These are phyloP conservation scores for Boletus patriciae DNA, from an alignment of 768 basidiomycete genomes.

Conservation along the genomic window DNA sequence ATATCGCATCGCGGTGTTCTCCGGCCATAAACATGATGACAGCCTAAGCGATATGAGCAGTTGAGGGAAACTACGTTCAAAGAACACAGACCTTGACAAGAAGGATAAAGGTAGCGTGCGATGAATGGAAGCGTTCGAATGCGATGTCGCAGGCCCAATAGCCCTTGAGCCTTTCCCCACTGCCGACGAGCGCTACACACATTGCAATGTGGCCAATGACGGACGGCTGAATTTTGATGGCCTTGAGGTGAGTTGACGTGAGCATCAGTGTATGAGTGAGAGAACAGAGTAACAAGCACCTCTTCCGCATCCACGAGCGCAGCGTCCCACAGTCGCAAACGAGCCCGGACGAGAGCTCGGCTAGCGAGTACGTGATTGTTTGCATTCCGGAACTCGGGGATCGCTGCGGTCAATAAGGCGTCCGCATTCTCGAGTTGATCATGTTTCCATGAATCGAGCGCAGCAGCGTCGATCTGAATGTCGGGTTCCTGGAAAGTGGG, in stretches of 20 bases:
- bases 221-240: not conserved
- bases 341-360: not conserved
- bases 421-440: too few species aligned
- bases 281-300: not conserved
- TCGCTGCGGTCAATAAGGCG: not conserved
- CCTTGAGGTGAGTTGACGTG: not conserved
- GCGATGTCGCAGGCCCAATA: slow-evolving; percentile 5
- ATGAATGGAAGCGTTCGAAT: not conserved
- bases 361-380: not conserved
- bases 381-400: not conserved
- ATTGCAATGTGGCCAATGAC: slow-evolving; percentile 5
- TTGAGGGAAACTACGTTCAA: not conserved
- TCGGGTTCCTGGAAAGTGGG: too few species aligned
- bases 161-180: not conserved
- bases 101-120: not conserved
- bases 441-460: too few species aligned
- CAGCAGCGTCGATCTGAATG: too few species aligned
- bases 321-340: not conserved
- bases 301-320: not conserved
- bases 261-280: too few species aligned
- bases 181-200: not conserved
- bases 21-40: not conserved
- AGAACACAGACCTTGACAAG: too few species aligned
- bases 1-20: not conserved
- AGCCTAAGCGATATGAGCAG: not conserved